Conservation (phyloP, 352 stramenopile genomes). For the Hyphochytrium catenoides region DNA sequence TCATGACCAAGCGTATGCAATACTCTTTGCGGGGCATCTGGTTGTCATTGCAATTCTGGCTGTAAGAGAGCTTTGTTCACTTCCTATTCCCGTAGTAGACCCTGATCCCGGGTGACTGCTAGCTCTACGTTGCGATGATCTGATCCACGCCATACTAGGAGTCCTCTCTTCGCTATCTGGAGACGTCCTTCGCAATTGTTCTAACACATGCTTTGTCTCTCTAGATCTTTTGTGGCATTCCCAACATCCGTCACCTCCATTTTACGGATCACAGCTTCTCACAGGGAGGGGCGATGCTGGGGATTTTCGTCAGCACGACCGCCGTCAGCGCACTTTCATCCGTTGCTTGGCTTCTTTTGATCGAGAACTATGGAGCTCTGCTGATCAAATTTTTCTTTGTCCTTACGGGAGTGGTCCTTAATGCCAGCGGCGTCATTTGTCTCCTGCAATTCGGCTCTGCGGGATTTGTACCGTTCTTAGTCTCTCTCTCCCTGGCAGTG, state of each 20-base stretch:
- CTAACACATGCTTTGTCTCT: conserved; percentile 1
- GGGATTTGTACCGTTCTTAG: conserved; percentile 45
- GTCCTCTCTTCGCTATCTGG: no score
- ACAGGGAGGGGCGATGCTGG: conserved; percentile 38
- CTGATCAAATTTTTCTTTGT: conserved; percentile 43
- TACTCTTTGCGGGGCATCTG: no score
- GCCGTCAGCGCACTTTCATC: conserved; percentile 34
- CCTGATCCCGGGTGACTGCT: no score
- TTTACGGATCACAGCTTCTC: conserved; percentile 43
- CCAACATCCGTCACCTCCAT: conserved; percentile 39
- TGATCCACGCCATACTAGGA: no score
- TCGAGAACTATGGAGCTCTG: conserved; percentile 37
- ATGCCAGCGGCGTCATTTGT: conserved; percentile 19
- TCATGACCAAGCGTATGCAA: no score
- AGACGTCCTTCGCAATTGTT: no score
- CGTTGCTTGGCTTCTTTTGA: conserved; percentile 33
- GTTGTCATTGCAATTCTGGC: no score
- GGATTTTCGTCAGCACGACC: conserved; percentile 32
- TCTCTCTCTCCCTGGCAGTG: conserved; percentile 45
- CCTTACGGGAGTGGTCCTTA: conserved; percentile 23
- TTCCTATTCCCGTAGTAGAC: no score
- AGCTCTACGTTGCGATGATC: no score
- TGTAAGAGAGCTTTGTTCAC: no score
- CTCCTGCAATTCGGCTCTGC: conserved; percentile 40
- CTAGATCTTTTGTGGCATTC: conserved; percentile 36